Percentiles rank a stretch among this genome's conserved stretches.
phyloP scores from a whole-genome alignment of 257 asterid species.

The Catharanthus roseus region DNA sequence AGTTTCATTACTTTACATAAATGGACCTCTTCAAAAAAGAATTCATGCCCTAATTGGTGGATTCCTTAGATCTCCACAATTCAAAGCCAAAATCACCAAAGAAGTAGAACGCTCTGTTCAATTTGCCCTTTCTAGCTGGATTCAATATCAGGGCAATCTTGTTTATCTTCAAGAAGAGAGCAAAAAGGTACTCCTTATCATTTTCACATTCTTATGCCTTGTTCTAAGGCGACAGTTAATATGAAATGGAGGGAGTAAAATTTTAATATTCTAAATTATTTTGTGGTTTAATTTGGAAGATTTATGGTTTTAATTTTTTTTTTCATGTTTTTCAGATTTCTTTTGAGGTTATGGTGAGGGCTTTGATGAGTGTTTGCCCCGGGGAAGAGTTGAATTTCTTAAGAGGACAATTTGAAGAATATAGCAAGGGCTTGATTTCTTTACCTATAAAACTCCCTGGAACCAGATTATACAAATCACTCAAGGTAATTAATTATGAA shows the following conservation, averaged over 20 bases:
- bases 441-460: slow-evolving; percentile 92
- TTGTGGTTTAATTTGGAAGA: too few species aligned
- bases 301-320: neutral
- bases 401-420: slow-evolving; percentile 70
- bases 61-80: slow-evolving; percentile 60
- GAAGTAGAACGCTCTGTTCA: slow-evolving; percentile 49
- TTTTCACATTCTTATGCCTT: neutral
- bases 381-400: slow-evolving; percentile 69
- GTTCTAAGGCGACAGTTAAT: too few species aligned
- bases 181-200: slow-evolving; percentile 70
- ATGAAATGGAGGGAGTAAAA: too few species aligned
- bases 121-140: slow-evolving; percentile 55
- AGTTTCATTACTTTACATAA: slow-evolving; percentile 69
- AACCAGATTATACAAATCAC: slow-evolving; percentile 67
- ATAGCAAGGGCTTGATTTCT: slow-evolving; percentile 84
- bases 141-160: slow-evolving; percentile 16
- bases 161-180: slow-evolving; percentile 65
- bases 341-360: slow-evolving; percentile 72
- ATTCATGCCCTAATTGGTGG: slow-evolving; percentile 66
- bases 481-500: slow-evolving; percentile 47
- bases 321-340: slow-evolving; percentile 65
- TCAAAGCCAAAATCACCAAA: slow-evolving; percentile 60
- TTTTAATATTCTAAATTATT: too few species aligned
- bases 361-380: slow-evolving; percentile 66
- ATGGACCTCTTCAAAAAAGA: slow-evolving; percentile 67